Evolutionary conservation across 2,329 filamentous ascomycete genomes (phyloP).

Genomic region (Fusarium mexicanum): DNA sequence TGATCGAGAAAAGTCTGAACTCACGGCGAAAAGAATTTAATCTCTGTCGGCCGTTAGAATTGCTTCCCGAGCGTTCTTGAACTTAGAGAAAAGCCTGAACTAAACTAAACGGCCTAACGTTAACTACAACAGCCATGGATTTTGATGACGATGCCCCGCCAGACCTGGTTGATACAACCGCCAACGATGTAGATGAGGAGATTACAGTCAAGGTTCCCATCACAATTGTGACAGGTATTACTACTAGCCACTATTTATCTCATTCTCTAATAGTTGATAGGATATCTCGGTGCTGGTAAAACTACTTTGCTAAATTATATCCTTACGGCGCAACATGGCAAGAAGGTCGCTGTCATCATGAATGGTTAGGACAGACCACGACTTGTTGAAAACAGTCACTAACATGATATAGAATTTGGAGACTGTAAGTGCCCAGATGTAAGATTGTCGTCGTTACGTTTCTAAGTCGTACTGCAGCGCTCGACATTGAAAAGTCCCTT

Average conservation of each 20-base stretch:
- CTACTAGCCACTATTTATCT: background rate
- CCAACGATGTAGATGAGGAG: constrained; percentile 56
- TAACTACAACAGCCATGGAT: constrained; percentile 58
- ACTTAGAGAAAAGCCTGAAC: background rate
- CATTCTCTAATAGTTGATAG: constrained; percentile 55
- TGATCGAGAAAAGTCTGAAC: background rate
- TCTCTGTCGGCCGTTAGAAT: background rate
- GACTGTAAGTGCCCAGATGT: constrained; percentile 67
- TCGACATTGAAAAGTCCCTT: constrained; percentile 95
- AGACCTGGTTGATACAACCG: constrained; percentile 63
- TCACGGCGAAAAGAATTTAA: background rate
- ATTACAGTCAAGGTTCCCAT: constrained; percentile 77
- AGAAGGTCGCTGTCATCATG: constrained; percentile 97
- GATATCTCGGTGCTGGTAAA: constrained; percentile 95
- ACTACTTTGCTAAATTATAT: constrained; percentile 97
- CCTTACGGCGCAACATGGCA: constrained; percentile 91
- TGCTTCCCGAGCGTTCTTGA: too few relatives aligned
- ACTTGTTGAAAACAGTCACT: constrained; percentile 14
- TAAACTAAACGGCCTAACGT: background rate
- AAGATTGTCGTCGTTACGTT: background rate
- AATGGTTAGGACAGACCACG: constrained; percentile 66
- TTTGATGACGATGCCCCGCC: constrained; percentile 74
- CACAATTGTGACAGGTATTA: constrained; percentile 80
- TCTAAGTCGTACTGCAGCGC: constrained; percentile 61
- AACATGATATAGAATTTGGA: constrained; percentile 72